A percentile compares a stretch with the other conserved stretches of the same genome.
phyloP scores from a whole-genome alignment of 345 rosid genomes.

The Bruguiera parviflora region DNA sequence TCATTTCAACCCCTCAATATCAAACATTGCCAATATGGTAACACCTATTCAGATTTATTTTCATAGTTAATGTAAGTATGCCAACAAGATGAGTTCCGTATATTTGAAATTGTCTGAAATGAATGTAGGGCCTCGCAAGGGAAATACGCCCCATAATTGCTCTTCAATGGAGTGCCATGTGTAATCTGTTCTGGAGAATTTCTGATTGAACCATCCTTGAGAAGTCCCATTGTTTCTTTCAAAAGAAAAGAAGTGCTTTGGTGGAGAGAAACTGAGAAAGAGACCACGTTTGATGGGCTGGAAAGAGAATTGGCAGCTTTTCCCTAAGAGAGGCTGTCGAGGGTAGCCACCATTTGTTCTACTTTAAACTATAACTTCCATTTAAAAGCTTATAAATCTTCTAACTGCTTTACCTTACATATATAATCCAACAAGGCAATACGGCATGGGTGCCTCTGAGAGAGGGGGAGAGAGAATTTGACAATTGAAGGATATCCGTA shows the following conservation, averaged over 20 bases:
- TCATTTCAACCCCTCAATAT: no score
- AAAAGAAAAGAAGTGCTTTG: slow-evolving; percentile 1
- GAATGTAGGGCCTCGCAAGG: no score
- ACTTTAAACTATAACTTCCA: background rate
- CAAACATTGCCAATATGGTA: no score
- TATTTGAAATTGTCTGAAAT: no score
- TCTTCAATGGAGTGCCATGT: background rate
- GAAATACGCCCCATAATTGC: no score
- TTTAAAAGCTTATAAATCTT: background rate
- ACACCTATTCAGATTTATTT: no score
- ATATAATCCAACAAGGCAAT: background rate
- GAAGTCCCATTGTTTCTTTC: slow-evolving; percentile 17
- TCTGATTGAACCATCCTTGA: slow-evolving; percentile 34
- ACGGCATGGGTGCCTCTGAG: slow-evolving; percentile 2
- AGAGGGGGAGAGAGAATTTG: background rate
- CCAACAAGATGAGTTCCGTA: no score
- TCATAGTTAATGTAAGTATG: no score
- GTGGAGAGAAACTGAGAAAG: background rate
- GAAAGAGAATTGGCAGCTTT: slow-evolving; percentile 47
- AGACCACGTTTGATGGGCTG: slow-evolving; percentile 51
- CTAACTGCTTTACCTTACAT: background rate
- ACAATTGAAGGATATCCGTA: slow-evolving; percentile 10
- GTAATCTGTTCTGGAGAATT: background rate
- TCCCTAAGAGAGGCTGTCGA: slow-evolving; percentile 28
- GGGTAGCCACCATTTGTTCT: slow-evolving; percentile 24